Percentiles rank a stretch among this genome's conserved stretches.
phyloP scores from a whole-genome alignment of 768 basidiomycete species.

The Russula griseocarnosa region DNA sequence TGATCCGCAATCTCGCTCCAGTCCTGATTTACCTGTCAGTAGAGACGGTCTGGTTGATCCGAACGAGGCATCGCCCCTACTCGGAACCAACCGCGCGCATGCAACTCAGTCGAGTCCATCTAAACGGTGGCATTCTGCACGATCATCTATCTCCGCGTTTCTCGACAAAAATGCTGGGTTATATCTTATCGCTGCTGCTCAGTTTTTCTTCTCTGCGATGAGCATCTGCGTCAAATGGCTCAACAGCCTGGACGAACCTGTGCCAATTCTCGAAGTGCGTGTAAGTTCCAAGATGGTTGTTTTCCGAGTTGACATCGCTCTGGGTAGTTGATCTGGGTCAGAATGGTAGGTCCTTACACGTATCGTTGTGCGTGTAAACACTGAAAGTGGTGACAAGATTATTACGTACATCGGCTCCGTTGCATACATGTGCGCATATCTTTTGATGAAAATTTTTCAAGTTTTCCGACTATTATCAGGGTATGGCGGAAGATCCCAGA shows the following conservation, averaged over 20 bases:
- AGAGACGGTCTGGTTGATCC: neutral
- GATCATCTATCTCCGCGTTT: neutral
- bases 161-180: constrained; percentile 51
- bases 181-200: constrained; percentile 51
- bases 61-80: constrained; percentile 1
- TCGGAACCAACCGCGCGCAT: neutral
- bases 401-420: constrained; percentile 53
- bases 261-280: constrained; percentile 49
- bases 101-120: neutral
- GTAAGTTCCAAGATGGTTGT: neutral
- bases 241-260: constrained; percentile 52
- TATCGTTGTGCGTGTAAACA: neutral
- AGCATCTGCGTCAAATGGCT: constrained; percentile 61
- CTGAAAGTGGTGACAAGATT: constrained; percentile 33
- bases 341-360: constrained; percentile 46
- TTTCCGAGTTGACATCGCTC: neutral
- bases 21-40: neutral
- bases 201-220: constrained; percentile 59
- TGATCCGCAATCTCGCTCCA: neutral
- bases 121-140: neutral
- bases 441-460: neutral
- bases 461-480: constrained; percentile 35
- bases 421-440: constrained; percentile 42
- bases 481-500: constrained; percentile 44
- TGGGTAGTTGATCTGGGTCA: constrained; percentile 47